phyloP scores from a whole-genome alignment of 2,329 filamentous ascomycete species.

The Colletotrichum sp. region DNA sequence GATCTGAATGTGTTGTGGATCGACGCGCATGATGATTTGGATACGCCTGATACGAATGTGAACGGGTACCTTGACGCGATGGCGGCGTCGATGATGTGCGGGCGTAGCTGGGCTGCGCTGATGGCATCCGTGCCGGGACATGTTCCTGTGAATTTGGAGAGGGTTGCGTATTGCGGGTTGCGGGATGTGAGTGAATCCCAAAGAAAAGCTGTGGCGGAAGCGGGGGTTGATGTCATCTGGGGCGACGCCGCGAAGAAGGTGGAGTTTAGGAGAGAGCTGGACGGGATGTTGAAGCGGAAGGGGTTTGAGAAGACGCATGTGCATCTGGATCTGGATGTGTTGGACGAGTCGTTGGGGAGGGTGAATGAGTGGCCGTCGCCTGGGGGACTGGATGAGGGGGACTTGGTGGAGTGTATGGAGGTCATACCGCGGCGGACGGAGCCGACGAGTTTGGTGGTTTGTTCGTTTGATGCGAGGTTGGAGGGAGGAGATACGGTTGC shows the following conservation, averaged over 20 bases:
- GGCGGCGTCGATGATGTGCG: slow-evolving; percentile 39
- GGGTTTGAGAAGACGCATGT: not conserved
- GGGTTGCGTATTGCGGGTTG: not conserved
- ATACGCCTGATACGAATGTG: slow-evolving; percentile 35
- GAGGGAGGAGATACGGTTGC: not conserved
- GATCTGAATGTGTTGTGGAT: slow-evolving; percentile 33
- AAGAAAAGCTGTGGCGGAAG: not conserved
- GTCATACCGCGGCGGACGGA: not conserved
- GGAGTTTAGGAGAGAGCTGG: not conserved
- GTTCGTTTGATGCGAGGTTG: not conserved
- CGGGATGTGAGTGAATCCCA: not conserved
- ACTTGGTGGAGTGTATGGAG: not conserved
- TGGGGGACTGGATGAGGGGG: not conserved
- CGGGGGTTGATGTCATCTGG: not conserved
- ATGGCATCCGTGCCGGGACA: slow-evolving; percentile 21
- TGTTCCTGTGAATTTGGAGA: not conserved
- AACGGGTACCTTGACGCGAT: slow-evolving; percentile 43
- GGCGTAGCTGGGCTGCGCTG: slow-evolving; percentile 33
- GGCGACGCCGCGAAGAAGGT: slow-evolving; percentile 1
- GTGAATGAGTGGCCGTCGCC: not conserved
- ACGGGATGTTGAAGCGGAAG: not conserved
- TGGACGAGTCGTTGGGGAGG: not conserved
- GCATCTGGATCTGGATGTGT: not conserved
- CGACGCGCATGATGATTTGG: slow-evolving; percentile 47
- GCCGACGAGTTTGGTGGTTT: not conserved